Percentiles rank a stretch among this genome's conserved stretches.
phyloP scores from a whole-genome alignment of 495 filamentous ascomycete species.

The Chlorociboria aeruginascens region DNA sequence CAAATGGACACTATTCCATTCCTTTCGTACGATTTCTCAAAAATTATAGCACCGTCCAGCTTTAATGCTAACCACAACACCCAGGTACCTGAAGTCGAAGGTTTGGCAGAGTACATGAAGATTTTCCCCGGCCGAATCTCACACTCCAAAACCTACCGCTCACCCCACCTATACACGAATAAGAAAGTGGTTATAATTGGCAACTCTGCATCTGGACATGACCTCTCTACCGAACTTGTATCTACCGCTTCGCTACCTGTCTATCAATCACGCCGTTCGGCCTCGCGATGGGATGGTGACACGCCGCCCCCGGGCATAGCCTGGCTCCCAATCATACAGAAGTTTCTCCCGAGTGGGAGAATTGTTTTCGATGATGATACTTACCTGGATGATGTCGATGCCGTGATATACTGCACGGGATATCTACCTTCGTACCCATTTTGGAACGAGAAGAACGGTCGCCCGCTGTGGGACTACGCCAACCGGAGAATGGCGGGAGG shows the following conservation, averaged over 20 bases:
- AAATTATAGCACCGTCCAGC: not conserved
- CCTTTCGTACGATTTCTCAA: slow-evolving; percentile 27
- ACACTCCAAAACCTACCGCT: slow-evolving; percentile 37
- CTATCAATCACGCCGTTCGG: slow-evolving; percentile 32
- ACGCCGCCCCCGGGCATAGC: slow-evolving; percentile 27
- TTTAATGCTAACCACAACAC: not conserved
- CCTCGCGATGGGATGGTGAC: slow-evolving; percentile 32
- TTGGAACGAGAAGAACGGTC: slow-evolving; percentile 32
- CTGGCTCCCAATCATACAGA: slow-evolving; percentile 33
- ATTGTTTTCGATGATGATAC: slow-evolving; percentile 34
- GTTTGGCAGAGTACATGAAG: slow-evolving; percentile 26
- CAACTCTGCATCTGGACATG: slow-evolving; percentile 39
- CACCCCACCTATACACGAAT: slow-evolving; percentile 20
- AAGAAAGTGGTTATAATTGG: slow-evolving; percentile 33
- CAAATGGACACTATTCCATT: slow-evolving; percentile 39
- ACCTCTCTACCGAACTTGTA: slow-evolving; percentile 29
- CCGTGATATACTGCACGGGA: slow-evolving; percentile 37
- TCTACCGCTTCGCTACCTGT: slow-evolving; percentile 25
- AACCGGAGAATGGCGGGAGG: slow-evolving; percentile 20
- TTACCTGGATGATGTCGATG: slow-evolving; percentile 27
- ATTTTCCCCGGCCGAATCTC: slow-evolving; percentile 27
- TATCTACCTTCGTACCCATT: slow-evolving; percentile 37
- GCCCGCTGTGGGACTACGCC: slow-evolving; percentile 28
- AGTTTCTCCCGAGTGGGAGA: slow-evolving; percentile 23
- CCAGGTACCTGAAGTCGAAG: slow-evolving; percentile 31